phyloP scores from a whole-genome alignment of 2,329 filamentous ascomycete species.

The Paracoccidioides brasiliensis region DNA sequence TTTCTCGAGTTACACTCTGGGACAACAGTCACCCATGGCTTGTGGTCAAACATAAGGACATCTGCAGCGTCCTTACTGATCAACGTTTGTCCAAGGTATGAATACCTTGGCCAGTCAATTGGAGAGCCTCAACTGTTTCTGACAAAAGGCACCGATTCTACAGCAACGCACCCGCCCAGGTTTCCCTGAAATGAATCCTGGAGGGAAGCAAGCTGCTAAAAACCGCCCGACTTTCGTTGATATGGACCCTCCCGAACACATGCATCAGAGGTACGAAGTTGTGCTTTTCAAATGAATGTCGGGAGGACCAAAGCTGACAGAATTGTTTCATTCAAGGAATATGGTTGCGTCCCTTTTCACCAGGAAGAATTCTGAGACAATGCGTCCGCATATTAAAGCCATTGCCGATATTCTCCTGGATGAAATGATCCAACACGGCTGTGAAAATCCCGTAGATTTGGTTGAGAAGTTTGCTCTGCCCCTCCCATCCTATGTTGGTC shows the following conservation, averaged over 20 bases:
- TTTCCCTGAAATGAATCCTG: conserved; percentile 37
- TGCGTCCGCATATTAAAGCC: conserved; percentile 36
- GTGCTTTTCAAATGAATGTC: background rate
- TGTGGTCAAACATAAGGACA: conserved; percentile 37
- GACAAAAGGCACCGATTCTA: background rate
- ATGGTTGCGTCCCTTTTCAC: conserved; percentile 38
- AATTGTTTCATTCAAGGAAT: conserved; percentile 16
- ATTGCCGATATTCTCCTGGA: conserved; percentile 35
- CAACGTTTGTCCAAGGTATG: conserved; percentile 35
- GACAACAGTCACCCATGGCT: conserved; percentile 38
- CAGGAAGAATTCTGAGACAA: conserved; percentile 24
- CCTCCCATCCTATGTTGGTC: conserved; percentile 35
- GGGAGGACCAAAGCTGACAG: background rate
- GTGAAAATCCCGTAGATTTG: conserved; percentile 31
- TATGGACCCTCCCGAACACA: conserved; percentile 39
- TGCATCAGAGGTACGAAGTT: conserved; percentile 30
- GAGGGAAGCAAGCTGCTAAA: conserved; percentile 37
- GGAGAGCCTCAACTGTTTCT: background rate
- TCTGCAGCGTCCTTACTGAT: conserved; percentile 34
- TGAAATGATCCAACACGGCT: conserved; percentile 26
- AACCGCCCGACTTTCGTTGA: conserved; percentile 40
- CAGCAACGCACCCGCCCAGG: conserved; percentile 31
- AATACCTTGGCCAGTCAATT: too few relatives aligned
- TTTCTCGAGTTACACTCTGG: conserved; percentile 35
- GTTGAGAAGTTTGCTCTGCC: conserved; percentile 37